Base-by-base conservation (phyloP, 768 basidiomycete species). In the Russula sp. region DNA sequence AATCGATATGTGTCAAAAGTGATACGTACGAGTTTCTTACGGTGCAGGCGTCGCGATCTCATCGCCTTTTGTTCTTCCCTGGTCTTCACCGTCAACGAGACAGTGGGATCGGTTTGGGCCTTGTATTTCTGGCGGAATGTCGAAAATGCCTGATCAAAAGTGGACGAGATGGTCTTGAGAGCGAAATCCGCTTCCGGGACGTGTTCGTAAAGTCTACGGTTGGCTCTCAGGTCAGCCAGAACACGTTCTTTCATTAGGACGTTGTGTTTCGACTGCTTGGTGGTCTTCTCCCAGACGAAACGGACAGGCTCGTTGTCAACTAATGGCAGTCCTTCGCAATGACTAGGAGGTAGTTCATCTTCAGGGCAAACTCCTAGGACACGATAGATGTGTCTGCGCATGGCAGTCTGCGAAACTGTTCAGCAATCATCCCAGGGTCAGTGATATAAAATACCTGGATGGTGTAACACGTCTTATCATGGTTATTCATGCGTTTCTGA, bases 201-300 rank as follows among this genome's bases (percentile, higher is more conserved):
- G 59, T 85, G 77, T 64, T 79, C 82, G 71, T 89, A 90, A 58
- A 78, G 59, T 34, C 72, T 74, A 9, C 84, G 79, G 32, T 81
- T 80, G 13, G 77, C 74, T 58, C 79, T 83, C 60, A 90, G 72
- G 69, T 89, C 85, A 8, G 75, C 75, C 22, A 89, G 69, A 8
- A 88, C 70, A 9, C 83, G 82, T 16, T 76, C 72, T 73, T 86
- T 89, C 87, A 89, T 89, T 14, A 80, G 78, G 10, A 78, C 75
- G 61, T 90, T 90, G 67, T 89, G 88, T 20, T 83, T 78, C 1
- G 87, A 90, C 67, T 89, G 86, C 62, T 83, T 87, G 11, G 81
- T 76, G 2, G 88, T 90, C 70, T 87, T 88, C 63, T 86, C 83
- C 88, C 88, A 90, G 5, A 88, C 84, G 65, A 90, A 90, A 20